phyloP scores from a whole-genome alignment of 2,329 filamentous ascomycete species.

The Colletotrichum orbiculare region DNA sequence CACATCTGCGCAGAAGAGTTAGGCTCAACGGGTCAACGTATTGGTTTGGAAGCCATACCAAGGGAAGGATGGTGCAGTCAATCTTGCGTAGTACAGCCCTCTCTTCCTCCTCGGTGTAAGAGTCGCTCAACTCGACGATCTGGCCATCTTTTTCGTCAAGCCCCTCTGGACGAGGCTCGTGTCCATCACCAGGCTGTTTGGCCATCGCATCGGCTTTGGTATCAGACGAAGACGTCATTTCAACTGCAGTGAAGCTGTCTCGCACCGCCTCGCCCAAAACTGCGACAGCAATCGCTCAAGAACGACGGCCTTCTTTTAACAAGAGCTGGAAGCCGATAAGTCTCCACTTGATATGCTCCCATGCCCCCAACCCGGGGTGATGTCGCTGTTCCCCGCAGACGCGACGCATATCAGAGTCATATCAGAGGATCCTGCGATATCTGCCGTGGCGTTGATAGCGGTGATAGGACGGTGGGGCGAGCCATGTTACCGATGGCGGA shows the following conservation, averaged over 20 bases:
- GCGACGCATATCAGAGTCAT: slow-evolving; percentile 17
- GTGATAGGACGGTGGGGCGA: slow-evolving; percentile 24
- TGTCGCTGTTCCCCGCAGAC: slow-evolving; percentile 25
- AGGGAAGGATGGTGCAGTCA: slow-evolving; percentile 45
- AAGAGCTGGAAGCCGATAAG: background rate
- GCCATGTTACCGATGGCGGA: slow-evolving; percentile 27
- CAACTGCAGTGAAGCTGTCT: background rate
- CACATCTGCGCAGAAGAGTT: slow-evolving; percentile 47
- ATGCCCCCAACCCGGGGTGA: slow-evolving; percentile 17
- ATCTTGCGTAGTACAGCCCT: slow-evolving; percentile 46
- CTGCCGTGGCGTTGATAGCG: slow-evolving; percentile 20
- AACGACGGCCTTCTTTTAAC: slow-evolving; percentile 12
- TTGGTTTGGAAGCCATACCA: slow-evolving; percentile 37
- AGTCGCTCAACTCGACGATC: slow-evolving; percentile 35
- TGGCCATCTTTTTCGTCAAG: slow-evolving; percentile 36
- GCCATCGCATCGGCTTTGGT: background rate
- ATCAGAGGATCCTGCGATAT: slow-evolving; percentile 22
- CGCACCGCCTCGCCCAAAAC: background rate
- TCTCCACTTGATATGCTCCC: slow-evolving; percentile 16
- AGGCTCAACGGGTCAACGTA: background rate
- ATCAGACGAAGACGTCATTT: slow-evolving; percentile 4
- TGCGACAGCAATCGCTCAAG: background rate
- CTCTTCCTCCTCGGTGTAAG: slow-evolving; percentile 46
- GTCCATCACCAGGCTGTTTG: background rate
- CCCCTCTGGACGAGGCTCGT: background rate